Percentiles rank a stretch among this genome's conserved stretches.
phyloP scores from a whole-genome alignment of 768 basidiomycete genomes.

The Rhizopogon roseolus region DNA sequence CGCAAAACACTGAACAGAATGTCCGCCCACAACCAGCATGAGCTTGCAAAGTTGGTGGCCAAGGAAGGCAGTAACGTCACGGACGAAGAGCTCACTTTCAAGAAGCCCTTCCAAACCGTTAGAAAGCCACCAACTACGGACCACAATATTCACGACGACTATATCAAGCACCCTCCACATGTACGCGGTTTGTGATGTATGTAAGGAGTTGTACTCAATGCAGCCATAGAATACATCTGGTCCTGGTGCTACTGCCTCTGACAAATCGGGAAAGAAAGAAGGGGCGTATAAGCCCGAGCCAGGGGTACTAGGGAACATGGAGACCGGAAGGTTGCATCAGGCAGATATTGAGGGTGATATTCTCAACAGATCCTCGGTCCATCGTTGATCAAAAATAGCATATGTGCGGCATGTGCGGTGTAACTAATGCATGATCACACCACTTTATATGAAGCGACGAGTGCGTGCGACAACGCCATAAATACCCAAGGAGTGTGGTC shows the following conservation, averaged over 20 bases:
- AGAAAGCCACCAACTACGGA: conserved; percentile 18
- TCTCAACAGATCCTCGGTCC: conserved; percentile 18
- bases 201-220: not conserved
- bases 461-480: conserved; percentile 1
- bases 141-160: conserved; percentile 32
- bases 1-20: not conserved
- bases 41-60: conserved; percentile 5
- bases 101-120: conserved; percentile 25
- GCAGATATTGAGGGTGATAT: conserved; percentile 12
- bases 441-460: not conserved
- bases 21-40: conserved; percentile 6
- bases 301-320: conserved; percentile 16
- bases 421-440: not conserved
- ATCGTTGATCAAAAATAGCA: conserved; percentile 6
- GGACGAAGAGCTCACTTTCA: conserved; percentile 15
- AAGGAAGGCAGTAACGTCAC: conserved; percentile 5
- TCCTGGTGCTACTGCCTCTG: conserved; percentile 4
- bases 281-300: conserved; percentile 9
- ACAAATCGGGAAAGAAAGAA: conserved; percentile 17
- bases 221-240: conserved; percentile 11
- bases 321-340: conserved; percentile 13
- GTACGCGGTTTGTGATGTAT: conserved; percentile 8
- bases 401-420: not conserved
- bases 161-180: conserved; percentile 23
- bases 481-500: conserved; percentile 12